A percentile compares a stretch with the other conserved stretches of the same genome.
phyloP scores from a whole-genome alignment of 2,329 filamentous ascomycete species.

The Nothophoma quercina region DNA sequence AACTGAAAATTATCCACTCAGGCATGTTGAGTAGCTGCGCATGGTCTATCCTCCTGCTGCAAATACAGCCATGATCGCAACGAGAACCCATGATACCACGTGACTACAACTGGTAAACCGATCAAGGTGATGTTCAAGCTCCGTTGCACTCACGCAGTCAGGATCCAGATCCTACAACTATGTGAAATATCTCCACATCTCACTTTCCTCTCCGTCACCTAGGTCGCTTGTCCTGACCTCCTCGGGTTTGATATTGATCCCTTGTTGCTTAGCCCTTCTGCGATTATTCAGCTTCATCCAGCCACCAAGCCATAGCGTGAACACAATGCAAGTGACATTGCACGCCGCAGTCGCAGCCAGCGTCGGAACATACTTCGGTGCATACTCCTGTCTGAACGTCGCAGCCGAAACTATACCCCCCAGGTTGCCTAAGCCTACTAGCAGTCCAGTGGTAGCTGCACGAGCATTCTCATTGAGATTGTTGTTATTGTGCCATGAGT shows the following conservation, averaged over 20 bases:
- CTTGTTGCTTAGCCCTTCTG: constrained; percentile 50
- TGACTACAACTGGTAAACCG: too few relatives aligned
- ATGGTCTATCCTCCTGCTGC: too few relatives aligned
- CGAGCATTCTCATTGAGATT: constrained; percentile 59
- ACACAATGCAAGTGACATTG: constrained; percentile 53
- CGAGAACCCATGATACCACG: too few relatives aligned
- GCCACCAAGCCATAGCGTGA: constrained; percentile 49
- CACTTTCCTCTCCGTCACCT: constrained; percentile 48
- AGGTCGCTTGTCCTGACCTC: constrained; percentile 53
- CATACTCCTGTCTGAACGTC: constrained; percentile 58
- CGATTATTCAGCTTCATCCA: constrained; percentile 59
- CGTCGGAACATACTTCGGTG: constrained; percentile 59
- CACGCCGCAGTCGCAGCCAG: constrained; percentile 54
- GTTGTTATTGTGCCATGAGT: constrained; percentile 63
- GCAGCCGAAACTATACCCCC: constrained; percentile 56
- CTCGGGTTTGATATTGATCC: constrained; percentile 44
- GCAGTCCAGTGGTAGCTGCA: constrained; percentile 58
- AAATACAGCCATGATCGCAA: too few relatives aligned
- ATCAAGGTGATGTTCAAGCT: too few relatives aligned
- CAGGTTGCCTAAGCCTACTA: constrained; percentile 59
- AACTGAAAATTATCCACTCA: too few relatives aligned
- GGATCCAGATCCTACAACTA: too few relatives aligned
- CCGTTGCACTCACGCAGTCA: too few relatives aligned
- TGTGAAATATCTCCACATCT: constrained; percentile 50
- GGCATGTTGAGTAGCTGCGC: too few relatives aligned